A percentile compares a stretch with the other conserved stretches of the same genome.
These are phyloP conservation scores for Aurifilum marmelostoma DNA, from an alignment of 2,329 filamentous ascomycete species.

Conservation along the genomic window DNA sequence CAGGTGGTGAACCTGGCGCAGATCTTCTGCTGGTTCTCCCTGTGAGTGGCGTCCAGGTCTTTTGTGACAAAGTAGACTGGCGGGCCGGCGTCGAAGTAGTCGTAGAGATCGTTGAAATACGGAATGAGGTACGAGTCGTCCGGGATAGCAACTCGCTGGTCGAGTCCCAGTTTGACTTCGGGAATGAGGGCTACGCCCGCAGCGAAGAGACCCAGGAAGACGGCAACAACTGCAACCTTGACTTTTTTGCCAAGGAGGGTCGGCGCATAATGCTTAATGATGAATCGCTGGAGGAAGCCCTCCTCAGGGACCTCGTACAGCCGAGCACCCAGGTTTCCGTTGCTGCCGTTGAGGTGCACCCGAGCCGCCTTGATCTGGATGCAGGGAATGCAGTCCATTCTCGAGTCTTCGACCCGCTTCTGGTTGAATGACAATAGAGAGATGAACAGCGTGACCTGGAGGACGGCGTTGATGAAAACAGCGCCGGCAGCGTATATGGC, in stretches of 20 bases:
- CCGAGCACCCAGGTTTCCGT: constrained; percentile 60
- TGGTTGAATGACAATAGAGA: constrained; percentile 92
- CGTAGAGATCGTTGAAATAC: constrained; percentile 95
- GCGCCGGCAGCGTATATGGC: constrained; percentile 95
- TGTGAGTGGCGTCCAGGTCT: constrained; percentile 76
- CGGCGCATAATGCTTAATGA: constrained; percentile 87
- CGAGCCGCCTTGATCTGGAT: constrained; percentile 77
- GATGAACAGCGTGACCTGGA: constrained; percentile 97
- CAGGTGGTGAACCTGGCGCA: constrained; percentile 93
- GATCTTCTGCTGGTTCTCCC: constrained; percentile 78
- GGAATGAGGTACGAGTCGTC: constrained; percentile 92
- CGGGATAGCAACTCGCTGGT: constrained; percentile 92
- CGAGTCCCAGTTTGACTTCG: constrained; percentile 81
- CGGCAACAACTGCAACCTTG: constrained; percentile 73
- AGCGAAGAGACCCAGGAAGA: constrained; percentile 88
- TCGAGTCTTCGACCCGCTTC: constrained; percentile 81
- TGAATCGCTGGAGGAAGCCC: constrained; percentile 80
- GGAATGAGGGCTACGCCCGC: constrained; percentile 84
- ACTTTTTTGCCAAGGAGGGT: constrained; percentile 76
- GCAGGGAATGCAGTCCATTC: constrained; percentile 92
- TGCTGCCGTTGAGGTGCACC: constrained; percentile 65
- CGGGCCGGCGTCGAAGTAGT: constrained; percentile 87
- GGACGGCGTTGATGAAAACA: constrained; percentile 93
- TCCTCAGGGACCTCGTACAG: constrained; percentile 81
- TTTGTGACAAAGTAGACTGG: constrained; percentile 95